Conservation (phyloP, 1,284 basidiomycete species). For the Termitomyces sp. region DNA sequence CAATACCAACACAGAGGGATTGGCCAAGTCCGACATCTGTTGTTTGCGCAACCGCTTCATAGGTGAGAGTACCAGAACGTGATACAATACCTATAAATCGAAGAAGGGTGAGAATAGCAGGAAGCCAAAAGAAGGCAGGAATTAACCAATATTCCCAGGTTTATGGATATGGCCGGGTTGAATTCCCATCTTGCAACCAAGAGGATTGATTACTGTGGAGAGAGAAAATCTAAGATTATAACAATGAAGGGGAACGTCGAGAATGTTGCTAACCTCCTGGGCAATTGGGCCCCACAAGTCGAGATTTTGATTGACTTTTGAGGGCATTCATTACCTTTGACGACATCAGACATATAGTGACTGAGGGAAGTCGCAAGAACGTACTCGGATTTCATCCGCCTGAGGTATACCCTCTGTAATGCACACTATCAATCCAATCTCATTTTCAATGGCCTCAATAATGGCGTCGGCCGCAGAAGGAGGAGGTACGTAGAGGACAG, state of each 20-base stretch:
- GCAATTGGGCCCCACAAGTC: slow-evolving; percentile 96
- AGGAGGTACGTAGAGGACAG: slow-evolving; percentile 94
- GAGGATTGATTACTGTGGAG: slow-evolving; percentile 79
- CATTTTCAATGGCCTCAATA: slow-evolving; percentile 95
- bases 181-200: slow-evolving; percentile 99
- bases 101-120: slow-evolving; percentile 5
- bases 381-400: slow-evolving; percentile 85
- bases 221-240: neutral
- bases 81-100: slow-evolving; percentile 81
- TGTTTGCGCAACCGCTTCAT: slow-evolving; percentile 92
- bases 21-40: slow-evolving; percentile 96
- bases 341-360: neutral
- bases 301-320: slow-evolving; percentile 89
- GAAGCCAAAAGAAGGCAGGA: neutral
- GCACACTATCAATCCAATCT: slow-evolving; percentile 94
- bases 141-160: slow-evolving; percentile 81
- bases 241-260: neutral
- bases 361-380: slow-evolving; percentile 2
- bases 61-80: slow-evolving; percentile 90
- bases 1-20: slow-evolving; percentile 95
- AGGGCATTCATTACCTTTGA: slow-evolving; percentile 86
- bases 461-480: slow-evolving; percentile 92
- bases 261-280: slow-evolving; percentile 59
- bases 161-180: slow-evolving; percentile 98
- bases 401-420: slow-evolving; percentile 98